Base-by-base conservation (phyloP, 768 basidiomycete species). In the Sarcomyxa edulis region DNA sequence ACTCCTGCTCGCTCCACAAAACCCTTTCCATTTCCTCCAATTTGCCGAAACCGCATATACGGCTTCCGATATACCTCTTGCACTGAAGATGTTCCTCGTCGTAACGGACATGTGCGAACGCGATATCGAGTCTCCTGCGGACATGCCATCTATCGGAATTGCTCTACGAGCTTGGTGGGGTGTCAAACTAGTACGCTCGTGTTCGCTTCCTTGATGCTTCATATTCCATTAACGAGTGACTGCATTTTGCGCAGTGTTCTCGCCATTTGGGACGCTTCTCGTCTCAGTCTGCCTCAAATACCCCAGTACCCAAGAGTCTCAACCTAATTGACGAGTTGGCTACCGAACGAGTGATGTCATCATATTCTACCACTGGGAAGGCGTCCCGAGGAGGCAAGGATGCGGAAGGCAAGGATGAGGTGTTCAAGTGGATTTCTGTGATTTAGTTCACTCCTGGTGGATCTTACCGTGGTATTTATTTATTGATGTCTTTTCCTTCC, bases 41-140 rank as follows among this genome's bases (percentile, higher is more conserved):
- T 82, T 80, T 34, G 92, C 90, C 0, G 92, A 96, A 59, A 91
- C 85, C 7, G 89, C 88, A 0, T 92, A 87, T 53, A 87, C 88
- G 1, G 69, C 78, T 0, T 76, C 72, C 2, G 89, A 93, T 55
- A 52, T 88, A 15, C 74, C 84, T 0, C 66, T 91, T 6, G 79
- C 91, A 2, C 65, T 90, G 37, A 86, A 87, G 58, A 80, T 78
- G 66, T 92, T 80, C 65, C 73, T 93, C 6, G 66, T 81, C 21
- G 81, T 78, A 1, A 68, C 86, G 8, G 90, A 94, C 49, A 91
- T 92, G 84, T 71, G 70, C 3, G 81, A 82, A 25, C 64, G 62
- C 5, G 79, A 77, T 41, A 67, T 71, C 32, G 66, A 66, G 3
- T 56, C 60, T 14, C 54, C 63, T 6, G 43, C 49, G 21, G 64